These are phyloP conservation scores for Cunninghamia lanceolata DNA, from an alignment of 75 land plant species.

Conservation along the genomic window DNA sequence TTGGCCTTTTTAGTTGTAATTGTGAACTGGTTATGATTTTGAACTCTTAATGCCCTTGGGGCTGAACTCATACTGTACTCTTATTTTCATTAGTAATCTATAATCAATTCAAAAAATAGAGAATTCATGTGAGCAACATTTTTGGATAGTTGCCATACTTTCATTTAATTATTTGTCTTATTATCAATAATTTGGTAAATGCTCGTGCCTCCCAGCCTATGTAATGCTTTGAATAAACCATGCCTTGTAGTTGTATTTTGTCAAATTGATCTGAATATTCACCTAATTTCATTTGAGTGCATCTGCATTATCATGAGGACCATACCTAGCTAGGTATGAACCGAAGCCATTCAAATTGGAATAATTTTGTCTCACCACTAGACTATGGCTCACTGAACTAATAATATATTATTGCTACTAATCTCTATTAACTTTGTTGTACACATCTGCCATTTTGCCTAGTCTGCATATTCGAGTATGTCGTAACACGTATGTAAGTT, in stretches of 20 bases:
- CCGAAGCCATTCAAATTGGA: neutral
- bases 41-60: no score
- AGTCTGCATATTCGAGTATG: neutral
- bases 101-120: neutral
- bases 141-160: neutral
- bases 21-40: no score
- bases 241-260: neutral
- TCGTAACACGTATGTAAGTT: neutral
- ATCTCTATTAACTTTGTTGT: neutral
- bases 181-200: neutral
- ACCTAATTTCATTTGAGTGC: neutral
- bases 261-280: neutral
- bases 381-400: neutral
- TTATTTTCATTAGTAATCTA: no score
- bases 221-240: neutral
- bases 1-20: no score
- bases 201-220: neutral
- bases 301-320: neutral
- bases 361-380: neutral
- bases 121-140: neutral
- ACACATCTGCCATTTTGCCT: neutral
- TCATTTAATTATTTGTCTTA: neutral
- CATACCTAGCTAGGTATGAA: neutral
- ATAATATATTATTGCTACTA: neutral
- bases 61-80: no score